Base-by-base conservation (phyloP, 2,329 filamentous ascomycete genomes). In the Drechslerella dactyloides region DNA sequence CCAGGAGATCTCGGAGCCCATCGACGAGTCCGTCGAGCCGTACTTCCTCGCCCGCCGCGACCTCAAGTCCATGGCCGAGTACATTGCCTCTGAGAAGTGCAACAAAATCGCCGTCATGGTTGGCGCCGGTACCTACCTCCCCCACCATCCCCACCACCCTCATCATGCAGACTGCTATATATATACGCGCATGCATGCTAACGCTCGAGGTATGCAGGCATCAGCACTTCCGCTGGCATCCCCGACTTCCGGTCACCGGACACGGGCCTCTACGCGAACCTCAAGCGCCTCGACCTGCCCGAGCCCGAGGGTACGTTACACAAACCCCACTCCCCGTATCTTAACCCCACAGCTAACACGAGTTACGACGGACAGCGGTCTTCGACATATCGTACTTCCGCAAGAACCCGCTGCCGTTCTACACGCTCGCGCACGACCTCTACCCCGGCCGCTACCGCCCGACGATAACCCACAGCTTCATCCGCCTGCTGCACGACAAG, bases 211-310 rank as follows among this genome's bases (percentile, higher is more conserved):
- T 44, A 42, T 35, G 15, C 15, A 77, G 58, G 76, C 48, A 69
- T 73, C 42, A 82, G 77, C 69, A 80, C 79, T 2, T 83, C 82
- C n/a, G 82, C 81, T 1, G 81, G 82, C 81, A 93, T 99, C 74
- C 94, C 94, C 73, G 94, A 99, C 81, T 99, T 97, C 79, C 86
- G 94, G 74, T 96, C 92, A 1, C 93, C 93, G 73, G 89, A 91
- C 66, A 97, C 93, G 0, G 94, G 94, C 1, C 85, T 99, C 10
- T 99, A 99, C 80, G 89, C 91, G 76, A 97, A 97, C 78, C 87
- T 99, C 17, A 89, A 90, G 21, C 86, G 90, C 58, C 85, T 97
- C 33, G 87, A 96, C 70, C 85, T 99, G 0, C 93, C 93, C 0
- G 89, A 93, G 77, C 89, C 93, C 21, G 73, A 75, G 73, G 65